A percentile compares a stretch with the other conserved stretches of the same genome.
Conservation (phyloP, 2,329 filamentous ascomycete genomes). For the Ceratocystis destructans region DNA sequence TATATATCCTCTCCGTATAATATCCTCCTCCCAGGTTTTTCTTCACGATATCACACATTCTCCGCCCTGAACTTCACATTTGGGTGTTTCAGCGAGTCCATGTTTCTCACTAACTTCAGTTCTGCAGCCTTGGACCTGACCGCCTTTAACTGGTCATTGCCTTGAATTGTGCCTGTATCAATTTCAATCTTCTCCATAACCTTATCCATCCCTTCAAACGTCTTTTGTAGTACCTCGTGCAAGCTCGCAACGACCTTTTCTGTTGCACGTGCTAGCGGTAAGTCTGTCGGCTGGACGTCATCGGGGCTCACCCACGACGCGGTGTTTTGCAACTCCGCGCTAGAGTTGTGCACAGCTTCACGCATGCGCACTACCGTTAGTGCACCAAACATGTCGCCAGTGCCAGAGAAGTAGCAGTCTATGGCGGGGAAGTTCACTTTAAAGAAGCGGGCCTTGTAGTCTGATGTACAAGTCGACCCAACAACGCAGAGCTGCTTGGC, state of each 20-base stretch:
- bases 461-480: conserved; percentile 56
- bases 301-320: conserved; percentile 67
- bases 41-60: conserved; percentile 20
- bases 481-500: conserved; percentile 52
- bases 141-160: conserved; percentile 43
- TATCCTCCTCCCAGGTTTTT: background rate
- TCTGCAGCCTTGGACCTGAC: conserved; percentile 69
- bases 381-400: conserved; percentile 96
- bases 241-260: conserved; percentile 86
- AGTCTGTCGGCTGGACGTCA: conserved; percentile 48
- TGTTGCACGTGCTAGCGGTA: conserved; percentile 71
- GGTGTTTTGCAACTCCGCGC: conserved; percentile 34
- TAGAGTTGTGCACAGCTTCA: conserved; percentile 49
- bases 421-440: conserved; percentile 74
- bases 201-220: conserved; percentile 47
- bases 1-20: background rate
- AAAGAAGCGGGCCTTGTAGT: conserved; percentile 64
- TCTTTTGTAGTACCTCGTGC: conserved; percentile 66
- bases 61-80: conserved; percentile 47
- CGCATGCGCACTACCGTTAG: conserved; percentile 77
- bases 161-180: conserved; percentile 38
- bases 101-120: conserved; percentile 66
- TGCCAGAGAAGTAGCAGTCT: conserved; percentile 90
- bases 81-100: conserved; percentile 53
- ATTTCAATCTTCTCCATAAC: conserved; percentile 32